These are phyloP conservation scores for Phytophthora hibernalis DNA, from an alignment of 352 stramenopile genomes.

Conservation along the genomic window DNA sequence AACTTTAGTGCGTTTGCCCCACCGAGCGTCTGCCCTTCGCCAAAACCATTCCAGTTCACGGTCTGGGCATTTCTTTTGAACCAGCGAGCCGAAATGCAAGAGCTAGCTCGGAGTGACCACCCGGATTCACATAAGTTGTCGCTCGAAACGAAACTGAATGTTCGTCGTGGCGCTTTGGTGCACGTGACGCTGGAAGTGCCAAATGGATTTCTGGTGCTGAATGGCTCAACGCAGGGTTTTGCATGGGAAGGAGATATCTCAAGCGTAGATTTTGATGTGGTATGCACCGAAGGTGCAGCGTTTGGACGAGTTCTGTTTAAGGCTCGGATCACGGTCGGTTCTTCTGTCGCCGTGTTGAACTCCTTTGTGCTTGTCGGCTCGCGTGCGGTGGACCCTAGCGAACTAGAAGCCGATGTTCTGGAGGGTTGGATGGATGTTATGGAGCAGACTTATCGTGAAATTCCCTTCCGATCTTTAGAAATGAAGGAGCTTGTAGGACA, in stretches of 20 bases:
- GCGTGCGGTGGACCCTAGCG: conserved; percentile 38
- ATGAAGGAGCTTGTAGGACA: conserved; percentile 80
- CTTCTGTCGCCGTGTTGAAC: conserved; percentile 71
- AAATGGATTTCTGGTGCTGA: conserved; percentile 65
- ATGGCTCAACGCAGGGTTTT: conserved; percentile 73
- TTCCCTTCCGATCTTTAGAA: conserved; percentile 68
- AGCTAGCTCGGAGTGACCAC: conserved; percentile 51
- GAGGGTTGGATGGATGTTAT: conserved; percentile 75
- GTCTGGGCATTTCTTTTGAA: conserved; percentile 82
- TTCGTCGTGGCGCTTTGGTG: conserved; percentile 77
- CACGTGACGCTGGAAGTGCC: conserved; percentile 77
- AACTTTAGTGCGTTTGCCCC: conserved; percentile 83
- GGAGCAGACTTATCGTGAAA: conserved; percentile 78
- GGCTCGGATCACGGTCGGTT: conserved; percentile 72
- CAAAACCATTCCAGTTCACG: conserved; percentile 72
- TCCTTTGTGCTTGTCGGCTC: conserved; percentile 78
- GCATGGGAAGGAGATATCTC: conserved; percentile 76
- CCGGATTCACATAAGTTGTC: conserved; percentile 52
- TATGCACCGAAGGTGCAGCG: conserved; percentile 57
- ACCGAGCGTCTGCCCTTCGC: conserved; percentile 59
- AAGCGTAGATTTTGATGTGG: conserved; percentile 62
- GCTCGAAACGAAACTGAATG: conserved; percentile 67
- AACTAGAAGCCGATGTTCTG: conserved; percentile 62
- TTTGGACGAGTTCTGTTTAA: conserved; percentile 80
- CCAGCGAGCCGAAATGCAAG: conserved; percentile 73